Evolutionary conservation across 129 eudicot species (phyloP).

Genomic region (Artemisia annua): DNA sequence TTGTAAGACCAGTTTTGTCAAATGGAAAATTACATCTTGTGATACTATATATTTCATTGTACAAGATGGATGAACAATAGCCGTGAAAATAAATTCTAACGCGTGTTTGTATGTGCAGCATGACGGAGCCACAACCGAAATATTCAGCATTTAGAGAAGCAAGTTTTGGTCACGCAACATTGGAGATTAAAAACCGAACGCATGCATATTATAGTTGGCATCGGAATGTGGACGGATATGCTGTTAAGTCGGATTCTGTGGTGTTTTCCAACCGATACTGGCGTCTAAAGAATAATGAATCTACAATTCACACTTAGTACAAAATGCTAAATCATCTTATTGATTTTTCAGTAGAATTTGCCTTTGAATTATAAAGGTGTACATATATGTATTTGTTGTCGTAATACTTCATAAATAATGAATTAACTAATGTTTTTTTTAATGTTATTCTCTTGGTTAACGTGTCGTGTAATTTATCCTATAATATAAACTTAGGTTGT

Average conservation of each 20-base stretch:
- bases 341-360: not conserved
- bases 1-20: slow-evolving; percentile 33
- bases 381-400: too few relatives aligned
- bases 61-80: too few relatives aligned
- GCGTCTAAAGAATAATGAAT: slow-evolving; percentile 43
- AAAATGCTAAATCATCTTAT: not conserved
- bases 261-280: slow-evolving; percentile 48
- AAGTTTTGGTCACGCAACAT: slow-evolving; percentile 58
- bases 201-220: slow-evolving; percentile 67
- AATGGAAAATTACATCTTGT: not conserved
- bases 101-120: slow-evolving; percentile 25
- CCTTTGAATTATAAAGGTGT: not conserved
- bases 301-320: slow-evolving; percentile 11
- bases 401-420: too few relatives aligned
- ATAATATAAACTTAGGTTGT: too few relatives aligned
- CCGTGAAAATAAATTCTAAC: not conserved
- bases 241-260: slow-evolving; percentile 41
- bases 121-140: slow-evolving; percentile 60
- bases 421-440: too few relatives aligned
- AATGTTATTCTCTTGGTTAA: too few relatives aligned
- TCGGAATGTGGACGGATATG: slow-evolving; percentile 51
- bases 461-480: too few relatives aligned
- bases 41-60: not conserved
- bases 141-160: slow-evolving; percentile 69
- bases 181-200: slow-evolving; percentile 62